Evolutionary conservation across 352 stramenopile genomes (phyloP), one percentile per base, ranked within the genome.

Genomic region (Phytopythium helicoides): DNA sequence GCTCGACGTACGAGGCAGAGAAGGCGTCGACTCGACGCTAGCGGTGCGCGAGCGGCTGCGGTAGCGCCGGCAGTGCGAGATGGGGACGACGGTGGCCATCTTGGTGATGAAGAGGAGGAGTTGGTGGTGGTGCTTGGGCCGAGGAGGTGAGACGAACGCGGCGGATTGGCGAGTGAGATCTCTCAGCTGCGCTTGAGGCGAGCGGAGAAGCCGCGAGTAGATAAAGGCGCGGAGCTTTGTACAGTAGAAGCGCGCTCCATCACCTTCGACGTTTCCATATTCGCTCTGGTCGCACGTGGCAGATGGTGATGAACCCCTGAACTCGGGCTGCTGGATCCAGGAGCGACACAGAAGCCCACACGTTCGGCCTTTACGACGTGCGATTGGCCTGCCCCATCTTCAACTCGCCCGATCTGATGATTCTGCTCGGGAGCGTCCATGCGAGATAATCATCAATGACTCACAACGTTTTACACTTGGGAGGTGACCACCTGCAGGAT

Each of bases 71-170:
- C 59, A 80, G 69, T 80, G 76, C 7, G 71, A 86, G 35, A 86
- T 68, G 12, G 71, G 71, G 53, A 86, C 75, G 52, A 86, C 66
- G 25, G 70, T 73, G 31, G 75, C 71, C 75, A 86, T 86, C 14
- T 22, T 48, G 18, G 25, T 33, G 6, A n/a, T n/a, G n/a, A n/a
- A n/a, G n/a, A n/a, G n/a, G n/a, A n/a, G n/a, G 36, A 45, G 34
- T 58, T 34, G 31, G 41, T 16, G 40, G 1, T 33, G 40, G 8
- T 8, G 18, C 9, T 39, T 51, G 28, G 18, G n/a, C n/a, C n/a
- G 6, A 23, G 12, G 25, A 14, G 26, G 45, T 19, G 45, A 41
- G 36, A 5, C 28, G 28, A 33, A 33, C 9, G 28, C 28, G 28
- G 41, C 22, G 21, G 22, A 15, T 36, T 48, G 41, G 3, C 15